These are phyloP conservation scores for Vaccinium myrtillus DNA, from an alignment of 148 eudicot genomes.

Conservation along the genomic window DNA sequence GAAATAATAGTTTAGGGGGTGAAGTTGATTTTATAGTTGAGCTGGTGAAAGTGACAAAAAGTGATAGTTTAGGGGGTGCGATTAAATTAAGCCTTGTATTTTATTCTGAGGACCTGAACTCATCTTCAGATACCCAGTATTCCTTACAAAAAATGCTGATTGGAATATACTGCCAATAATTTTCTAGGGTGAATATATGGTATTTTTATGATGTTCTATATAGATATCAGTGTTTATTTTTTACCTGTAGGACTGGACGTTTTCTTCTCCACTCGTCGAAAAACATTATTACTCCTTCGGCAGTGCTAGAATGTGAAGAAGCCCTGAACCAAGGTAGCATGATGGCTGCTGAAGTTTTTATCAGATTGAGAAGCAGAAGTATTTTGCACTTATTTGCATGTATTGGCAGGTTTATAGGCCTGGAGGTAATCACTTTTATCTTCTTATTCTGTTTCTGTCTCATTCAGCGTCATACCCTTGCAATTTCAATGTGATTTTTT, in stretches of 20 bases:
- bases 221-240: slow-evolving; percentile 22
- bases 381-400: slow-evolving; percentile 85
- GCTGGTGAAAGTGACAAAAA: no score
- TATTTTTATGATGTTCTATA: not conserved
- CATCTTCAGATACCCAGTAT: not conserved
- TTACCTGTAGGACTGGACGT: slow-evolving; percentile 70
- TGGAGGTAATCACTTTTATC: slow-evolving; percentile 54
- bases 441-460: not conserved
- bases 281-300: slow-evolving; percentile 54
- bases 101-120: not conserved
- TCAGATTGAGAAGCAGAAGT: slow-evolving; percentile 73
- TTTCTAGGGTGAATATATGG: slow-evolving; percentile 2
- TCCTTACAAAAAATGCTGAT: not conserved
- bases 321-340: slow-evolving; percentile 75
- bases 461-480: no score
- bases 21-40: no score
- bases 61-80: no score
- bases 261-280: slow-evolving; percentile 78
- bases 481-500: not conserved
- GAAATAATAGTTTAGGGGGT: no score
- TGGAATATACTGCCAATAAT: slow-evolving; percentile 2
- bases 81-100: no score
- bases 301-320: slow-evolving; percentile 79
- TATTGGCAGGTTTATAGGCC: slow-evolving; percentile 85
- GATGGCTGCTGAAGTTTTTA: slow-evolving; percentile 70